Evolutionary conservation across 345 rosid species (phyloP), one percentile per base, ranked within the genome.

Genomic region (Salix viminalis): DNA sequence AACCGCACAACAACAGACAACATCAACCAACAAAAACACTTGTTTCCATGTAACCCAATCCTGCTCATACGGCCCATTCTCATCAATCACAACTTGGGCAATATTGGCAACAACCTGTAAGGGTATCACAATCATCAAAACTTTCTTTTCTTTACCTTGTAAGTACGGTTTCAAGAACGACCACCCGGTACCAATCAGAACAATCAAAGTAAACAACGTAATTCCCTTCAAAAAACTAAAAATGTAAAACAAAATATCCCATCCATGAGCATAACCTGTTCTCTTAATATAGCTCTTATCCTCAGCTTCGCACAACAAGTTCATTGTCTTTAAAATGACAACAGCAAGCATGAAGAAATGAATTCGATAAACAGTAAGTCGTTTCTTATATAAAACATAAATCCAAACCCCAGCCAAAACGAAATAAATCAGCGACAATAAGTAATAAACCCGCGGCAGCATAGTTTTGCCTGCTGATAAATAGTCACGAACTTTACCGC

Each of bases 141-240:
- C 99, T 82, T 91, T 96, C 88, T 96, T 93, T 71, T 96, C 99
- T 84, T 96, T 96, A 83, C 92, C 94, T 89, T 96, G 99, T 85
- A 96, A 72, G 80, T 87, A 96, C 5, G 99, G 99, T 77, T 96
- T 96, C 90, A 96, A 80, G 80, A 96, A 91, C 44, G 99, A 91
- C 98, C 99, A 96, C 1, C 99, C 98, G 0, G 99, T 93, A 0
- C 97, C 98, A 36, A 96, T 96, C 91, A 96, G 79, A 75, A 93
- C 99, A 79, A 96, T 96, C 79, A 96, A 64, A 21, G 97, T 91
- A 84, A 96, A 96, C 11, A 96, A 89, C 39, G 87, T 86, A 81
- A 96, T 89, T 11, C 99, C 99, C 77, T 96, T 96, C 56, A 96
- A 81, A 86, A 96, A 96, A 67, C 94, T 96, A 84, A 96, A 93